Conservation (phyloP, 768 basidiomycete genomes). For the Mycena rosella region DNA sequence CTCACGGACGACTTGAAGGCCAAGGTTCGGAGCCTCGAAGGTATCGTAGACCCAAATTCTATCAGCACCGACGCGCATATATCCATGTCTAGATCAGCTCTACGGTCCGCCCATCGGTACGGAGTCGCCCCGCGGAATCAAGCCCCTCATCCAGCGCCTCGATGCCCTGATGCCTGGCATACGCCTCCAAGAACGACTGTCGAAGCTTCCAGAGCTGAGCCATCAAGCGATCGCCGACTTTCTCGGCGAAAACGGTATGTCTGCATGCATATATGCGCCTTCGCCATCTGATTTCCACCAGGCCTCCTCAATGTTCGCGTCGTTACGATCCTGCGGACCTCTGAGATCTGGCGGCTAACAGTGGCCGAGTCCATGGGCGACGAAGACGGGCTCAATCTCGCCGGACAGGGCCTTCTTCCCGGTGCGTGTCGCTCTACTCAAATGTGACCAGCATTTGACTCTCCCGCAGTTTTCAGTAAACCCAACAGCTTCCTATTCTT, state of each 20-base stretch:
- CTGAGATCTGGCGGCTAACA: constrained; percentile 58
- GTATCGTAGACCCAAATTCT: constrained; percentile 43
- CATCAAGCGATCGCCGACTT: constrained; percentile 60
- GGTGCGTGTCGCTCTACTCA: constrained; percentile 47
- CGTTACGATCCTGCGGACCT: constrained; percentile 59
- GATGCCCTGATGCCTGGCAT: constrained; percentile 62
- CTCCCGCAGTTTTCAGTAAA: constrained; percentile 60
- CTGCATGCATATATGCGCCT: neutral
- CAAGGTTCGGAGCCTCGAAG: constrained; percentile 62
- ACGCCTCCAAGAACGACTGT: constrained; percentile 58
- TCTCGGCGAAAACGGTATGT: constrained; percentile 52
- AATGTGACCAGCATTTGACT: neutral
- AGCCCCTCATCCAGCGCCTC: constrained; percentile 52
- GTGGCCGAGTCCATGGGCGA: constrained; percentile 61
- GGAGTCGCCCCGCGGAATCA: constrained; percentile 55
- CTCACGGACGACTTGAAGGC: constrained; percentile 11
- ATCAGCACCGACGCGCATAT: constrained; percentile 22
- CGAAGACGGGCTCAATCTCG: constrained; percentile 65
- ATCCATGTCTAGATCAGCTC: constrained; percentile 51
- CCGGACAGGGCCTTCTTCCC: constrained; percentile 55
- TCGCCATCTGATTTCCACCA: constrained; percentile 36
- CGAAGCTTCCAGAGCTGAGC: constrained; percentile 42
- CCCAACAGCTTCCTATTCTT: constrained; percentile 66
- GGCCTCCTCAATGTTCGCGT: constrained; percentile 63
- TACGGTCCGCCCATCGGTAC: constrained; percentile 57